Percentiles rank a stretch among this genome's conserved stretches.
phyloP scores from a whole-genome alignment of 352 stramenopile species.

The Peronospora tabacina region DNA sequence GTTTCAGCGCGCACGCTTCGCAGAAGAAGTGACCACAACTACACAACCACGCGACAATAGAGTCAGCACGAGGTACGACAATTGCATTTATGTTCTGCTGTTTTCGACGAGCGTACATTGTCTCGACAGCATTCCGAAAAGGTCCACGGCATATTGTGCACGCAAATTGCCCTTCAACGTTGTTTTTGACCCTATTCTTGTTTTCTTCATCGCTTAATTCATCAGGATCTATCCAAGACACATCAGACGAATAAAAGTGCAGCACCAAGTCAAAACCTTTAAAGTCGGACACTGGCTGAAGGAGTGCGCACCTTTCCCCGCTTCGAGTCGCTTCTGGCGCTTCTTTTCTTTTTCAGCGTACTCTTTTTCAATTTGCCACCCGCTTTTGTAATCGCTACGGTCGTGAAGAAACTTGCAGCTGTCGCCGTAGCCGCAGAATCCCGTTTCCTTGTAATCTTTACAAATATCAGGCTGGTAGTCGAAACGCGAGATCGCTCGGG shows the following conservation, averaged over 20 bases:
- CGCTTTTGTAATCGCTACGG: slow-evolving; percentile 94
- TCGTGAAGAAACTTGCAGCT: slow-evolving; percentile 98
- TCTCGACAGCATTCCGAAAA: slow-evolving; percentile 93
- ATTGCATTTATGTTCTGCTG: neutral
- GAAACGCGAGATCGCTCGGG: slow-evolving; percentile 92
- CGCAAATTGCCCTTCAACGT: slow-evolving; percentile 86
- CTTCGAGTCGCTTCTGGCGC: slow-evolving; percentile 59
- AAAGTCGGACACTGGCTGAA: neutral
- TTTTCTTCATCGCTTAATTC: slow-evolving; percentile 56
- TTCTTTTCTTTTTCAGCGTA: slow-evolving; percentile 91
- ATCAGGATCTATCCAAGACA: slow-evolving; percentile 26
- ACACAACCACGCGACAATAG: neutral
- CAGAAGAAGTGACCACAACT: slow-evolving; percentile 96
- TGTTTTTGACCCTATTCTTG: slow-evolving; percentile 55
- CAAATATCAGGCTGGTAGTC: slow-evolving; percentile 98
- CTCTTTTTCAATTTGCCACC: slow-evolving; percentile 96
- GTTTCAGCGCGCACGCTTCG: slow-evolving; percentile 86
- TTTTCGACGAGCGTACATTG: slow-evolving; percentile 35
- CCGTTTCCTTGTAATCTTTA: slow-evolving; percentile 99
- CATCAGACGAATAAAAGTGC: neutral
- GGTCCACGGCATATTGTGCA: slow-evolving; percentile 92
- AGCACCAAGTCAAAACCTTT: neutral
- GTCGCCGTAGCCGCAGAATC: slow-evolving; percentile 96
- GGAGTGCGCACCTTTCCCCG: neutral
- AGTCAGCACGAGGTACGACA: neutral